Evolutionary conservation across 495 filamentous ascomycete species (phyloP).

Genomic region (Corynascus novoguineensis): DNA sequence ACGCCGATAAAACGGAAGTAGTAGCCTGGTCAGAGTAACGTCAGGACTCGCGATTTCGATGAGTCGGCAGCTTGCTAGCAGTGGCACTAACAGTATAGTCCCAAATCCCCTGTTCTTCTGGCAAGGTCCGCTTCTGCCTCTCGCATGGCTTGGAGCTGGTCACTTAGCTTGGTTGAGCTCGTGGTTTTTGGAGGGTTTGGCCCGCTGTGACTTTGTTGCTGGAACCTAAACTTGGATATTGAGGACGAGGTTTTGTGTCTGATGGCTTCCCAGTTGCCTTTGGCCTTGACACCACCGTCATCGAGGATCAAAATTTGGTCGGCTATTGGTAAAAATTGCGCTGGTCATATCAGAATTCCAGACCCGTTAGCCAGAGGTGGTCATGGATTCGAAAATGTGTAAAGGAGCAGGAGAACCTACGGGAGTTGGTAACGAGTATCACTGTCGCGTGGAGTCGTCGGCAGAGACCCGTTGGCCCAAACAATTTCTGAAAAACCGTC

Average conservation of each 20-base stretch:
- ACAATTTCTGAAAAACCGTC: slow-evolving; percentile 34
- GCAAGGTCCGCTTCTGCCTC: slow-evolving; percentile 11
- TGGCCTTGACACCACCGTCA: slow-evolving; percentile 15
- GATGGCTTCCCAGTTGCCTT: slow-evolving; percentile 22
- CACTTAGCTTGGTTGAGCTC: not conserved
- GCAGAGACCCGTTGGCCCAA: slow-evolving; percentile 38
- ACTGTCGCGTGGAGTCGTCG: slow-evolving; percentile 34
- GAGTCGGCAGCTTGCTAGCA: not conserved
- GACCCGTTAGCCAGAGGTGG: too few relatives aligned
- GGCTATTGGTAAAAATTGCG: slow-evolving; percentile 17
- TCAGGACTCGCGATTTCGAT: not conserved
- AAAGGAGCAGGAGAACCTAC: slow-evolving; percentile 16
- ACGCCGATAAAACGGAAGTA: slow-evolving; percentile 52
- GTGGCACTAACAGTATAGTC: slow-evolving; percentile 22
- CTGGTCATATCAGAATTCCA: not conserved
- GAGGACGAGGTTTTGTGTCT: not conserved
- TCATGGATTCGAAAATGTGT: too few relatives aligned
- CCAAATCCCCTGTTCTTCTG: slow-evolving; percentile 22
- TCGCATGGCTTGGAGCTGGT: not conserved
- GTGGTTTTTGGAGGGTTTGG: not conserved
- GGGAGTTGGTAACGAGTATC: slow-evolving; percentile 34
- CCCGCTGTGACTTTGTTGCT: not conserved
- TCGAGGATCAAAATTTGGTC: slow-evolving; percentile 26
- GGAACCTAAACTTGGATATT: slow-evolving; percentile 20
- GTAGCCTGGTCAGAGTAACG: slow-evolving; percentile 35